Base-by-base conservation (phyloP, 306 rosid species). In the Castanopsis chinensis region DNA sequence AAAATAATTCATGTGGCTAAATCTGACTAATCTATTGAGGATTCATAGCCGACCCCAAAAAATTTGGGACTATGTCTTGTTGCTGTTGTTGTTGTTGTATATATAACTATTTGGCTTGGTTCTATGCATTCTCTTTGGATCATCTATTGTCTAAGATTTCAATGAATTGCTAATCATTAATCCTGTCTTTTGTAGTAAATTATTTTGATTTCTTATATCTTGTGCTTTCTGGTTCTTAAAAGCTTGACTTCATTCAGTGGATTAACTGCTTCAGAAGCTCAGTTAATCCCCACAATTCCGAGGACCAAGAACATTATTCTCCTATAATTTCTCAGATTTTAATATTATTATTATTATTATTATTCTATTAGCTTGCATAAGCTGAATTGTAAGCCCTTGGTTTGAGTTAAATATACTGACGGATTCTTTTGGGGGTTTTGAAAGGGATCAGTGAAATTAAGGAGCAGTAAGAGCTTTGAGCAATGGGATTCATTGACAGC, bases 401-500 rank as follows among this genome's bases (percentile, higher is more conserved):
- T 33, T 67, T 33, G 49, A 68, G 74, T 37, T 63, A 30, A 33
- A 76, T 41, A 35, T 79, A 76, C 75, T 74, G n/a, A 73, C n/a
- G 37, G 53, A 18, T 79, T 85, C 11, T 61, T 80, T 60, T 79
- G 74, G 54, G 45, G 56, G 68, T 76, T 59, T 79, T 77, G 76
- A 78, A 85, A 92, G 93, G 91, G 79, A 75, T 82, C 93, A 75
- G 93, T 70, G 79, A 53, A 82, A 14, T 54, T 82, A 69, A 73
- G 59, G 80, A 57, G 52, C 78, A 85, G 82, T 43, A 73, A 82
- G 80, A 85, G 85, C 72, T 87, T 88, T 78, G 67, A 85, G 83
- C 89, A 92, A 78, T 94, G 99, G 99, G 87, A 85, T 80, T 88
- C 92, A 2, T 81, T 92, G 79, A 91, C 99, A 4, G 89, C 98